Base-by-base conservation (phyloP, 805 yeast genomes). In the Tetrapisispora namnaoensis region DNA sequence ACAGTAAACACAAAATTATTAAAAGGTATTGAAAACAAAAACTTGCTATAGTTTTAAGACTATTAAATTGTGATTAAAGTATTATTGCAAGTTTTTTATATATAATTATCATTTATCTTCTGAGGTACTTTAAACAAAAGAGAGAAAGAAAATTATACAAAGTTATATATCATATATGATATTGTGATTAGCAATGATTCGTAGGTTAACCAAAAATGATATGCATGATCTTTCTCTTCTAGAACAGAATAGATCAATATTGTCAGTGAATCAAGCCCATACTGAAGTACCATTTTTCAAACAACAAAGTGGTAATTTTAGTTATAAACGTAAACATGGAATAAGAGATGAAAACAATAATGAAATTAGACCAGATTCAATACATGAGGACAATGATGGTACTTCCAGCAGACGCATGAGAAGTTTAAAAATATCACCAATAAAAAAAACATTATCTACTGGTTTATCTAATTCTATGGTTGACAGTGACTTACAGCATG, bases 401-500 rank as follows among this genome's bases (percentile, higher is more conserved):
- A n/a, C n/a, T 37, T 38, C 5, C 11, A 40, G 16, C 21, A 13
- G 24, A 27, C 11, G 13, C 3, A 24, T 4, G 7, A 44, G 47
- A 44, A 37, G 42, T 20, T 22, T 45, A n/a, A 45, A 39, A 32
- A 45, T 45, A 22, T 45, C 48, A 10, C 48, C 48, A 6, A 17
- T 45, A 2, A 37, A 37, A 28, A 37, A 28, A 18, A 28, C 47
- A 3, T 28, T 44, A 8, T 27, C 42, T 3, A 24, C 24, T 18
- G 37, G 30, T 28, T 5, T 37, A 22, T 20, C 28, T 18, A 21
- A 36, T 13, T 5, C 17, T 14, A 5, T 9, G 17, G 11, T 18
- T 10, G 28, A 37, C 7, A 6, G 6, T 17, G 24, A 22, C 4
- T 18, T 36, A 17, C 9, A 8, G 17, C 10, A 16, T 24, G 24